Percentiles rank a stretch among this genome's conserved stretches.
Conservation (phyloP, 768 basidiomycete species). For the Cubamyces sp. region DNA sequence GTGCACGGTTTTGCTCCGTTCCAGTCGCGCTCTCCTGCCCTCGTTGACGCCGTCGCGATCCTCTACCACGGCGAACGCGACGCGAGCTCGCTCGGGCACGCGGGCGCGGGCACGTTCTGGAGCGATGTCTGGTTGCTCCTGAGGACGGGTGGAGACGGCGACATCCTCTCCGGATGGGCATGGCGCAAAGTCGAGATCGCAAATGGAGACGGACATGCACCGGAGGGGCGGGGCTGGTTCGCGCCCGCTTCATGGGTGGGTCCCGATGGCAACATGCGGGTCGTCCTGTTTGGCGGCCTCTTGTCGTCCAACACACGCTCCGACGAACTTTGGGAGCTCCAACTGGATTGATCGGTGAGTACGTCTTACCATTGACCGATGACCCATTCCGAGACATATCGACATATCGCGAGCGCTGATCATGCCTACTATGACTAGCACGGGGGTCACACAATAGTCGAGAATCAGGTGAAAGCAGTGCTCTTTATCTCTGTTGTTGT, state of each 20-base stretch:
- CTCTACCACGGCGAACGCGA: slow-evolving; percentile 43
- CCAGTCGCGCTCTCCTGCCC: slow-evolving; percentile 11
- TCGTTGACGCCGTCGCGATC: slow-evolving; percentile 33
- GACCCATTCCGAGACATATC: background rate
- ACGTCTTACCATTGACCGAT: background rate
- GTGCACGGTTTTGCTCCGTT: slow-evolving; percentile 42
- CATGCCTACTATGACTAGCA: no score
- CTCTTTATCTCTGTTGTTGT: background rate
- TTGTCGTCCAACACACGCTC: slow-evolving; percentile 46
- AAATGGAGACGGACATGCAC: slow-evolving; percentile 21
- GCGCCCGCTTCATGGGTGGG: slow-evolving; percentile 34
- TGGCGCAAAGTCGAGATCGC: slow-evolving; percentile 36
- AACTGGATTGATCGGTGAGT: slow-evolving; percentile 29
- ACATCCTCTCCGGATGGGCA: slow-evolving; percentile 22
- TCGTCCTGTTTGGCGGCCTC: slow-evolving; percentile 42
- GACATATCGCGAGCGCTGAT: no score
- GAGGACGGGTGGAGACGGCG: slow-evolving; percentile 17
- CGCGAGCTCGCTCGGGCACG: slow-evolving; percentile 42
- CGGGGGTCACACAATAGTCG: background rate
- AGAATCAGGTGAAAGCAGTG: background rate
- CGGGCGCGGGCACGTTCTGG: slow-evolving; percentile 45
- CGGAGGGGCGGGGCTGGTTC: slow-evolving; percentile 51
- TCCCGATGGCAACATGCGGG: slow-evolving; percentile 24
- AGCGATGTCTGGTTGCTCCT: slow-evolving; percentile 43
- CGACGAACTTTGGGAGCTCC: slow-evolving; percentile 46